Evolutionary conservation across 2,329 filamentous ascomycete species (phyloP).

Genomic region (Ophiocordyceps camponoti-saundersi): DNA sequence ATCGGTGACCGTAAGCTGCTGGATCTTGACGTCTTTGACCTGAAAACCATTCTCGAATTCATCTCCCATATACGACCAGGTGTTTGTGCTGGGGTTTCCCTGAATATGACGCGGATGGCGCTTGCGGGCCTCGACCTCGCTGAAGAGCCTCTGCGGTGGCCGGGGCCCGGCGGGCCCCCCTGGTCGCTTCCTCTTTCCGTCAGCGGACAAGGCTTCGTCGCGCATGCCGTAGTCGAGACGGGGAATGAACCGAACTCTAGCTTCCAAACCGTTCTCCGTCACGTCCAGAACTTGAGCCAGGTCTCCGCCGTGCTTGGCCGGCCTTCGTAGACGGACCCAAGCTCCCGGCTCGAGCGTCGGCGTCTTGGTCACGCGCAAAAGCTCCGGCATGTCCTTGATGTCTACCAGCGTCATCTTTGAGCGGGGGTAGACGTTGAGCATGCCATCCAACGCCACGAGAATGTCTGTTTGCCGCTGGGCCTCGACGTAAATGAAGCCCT

Average conservation of each 20-base stretch:
- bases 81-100: constrained; percentile 60
- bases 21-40: constrained; percentile 84
- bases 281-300: constrained; percentile 85
- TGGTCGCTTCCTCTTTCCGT: constrained; percentile 67
- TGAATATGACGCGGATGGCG: constrained; percentile 48
- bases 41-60: constrained; percentile 87
- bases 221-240: constrained; percentile 81
- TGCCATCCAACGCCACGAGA: constrained; percentile 60
- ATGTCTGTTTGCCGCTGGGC: constrained; percentile 78
- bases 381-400: constrained; percentile 93
- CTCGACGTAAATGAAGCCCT: constrained; percentile 90
- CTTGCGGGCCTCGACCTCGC: constrained; percentile 82
- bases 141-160: constrained; percentile 82
- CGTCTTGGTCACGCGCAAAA: constrained; percentile 79
- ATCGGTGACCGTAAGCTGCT: constrained; percentile 68
- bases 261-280: constrained; percentile 80
- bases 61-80: constrained; percentile 74
- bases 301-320: constrained; percentile 71
- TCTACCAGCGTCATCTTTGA: constrained; percentile 77
- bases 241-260: constrained; percentile 74
- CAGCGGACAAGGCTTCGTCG: constrained; percentile 45
- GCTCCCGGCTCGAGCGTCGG: constrained; percentile 72
- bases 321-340: constrained; percentile 76
- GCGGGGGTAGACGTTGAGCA: constrained; percentile 80
- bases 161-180: constrained; percentile 42